Evolutionary conservation across 257 asterid species (phyloP), one percentile per base, ranked within the genome.

Genomic region (Solanum pinnatisectum): DNA sequence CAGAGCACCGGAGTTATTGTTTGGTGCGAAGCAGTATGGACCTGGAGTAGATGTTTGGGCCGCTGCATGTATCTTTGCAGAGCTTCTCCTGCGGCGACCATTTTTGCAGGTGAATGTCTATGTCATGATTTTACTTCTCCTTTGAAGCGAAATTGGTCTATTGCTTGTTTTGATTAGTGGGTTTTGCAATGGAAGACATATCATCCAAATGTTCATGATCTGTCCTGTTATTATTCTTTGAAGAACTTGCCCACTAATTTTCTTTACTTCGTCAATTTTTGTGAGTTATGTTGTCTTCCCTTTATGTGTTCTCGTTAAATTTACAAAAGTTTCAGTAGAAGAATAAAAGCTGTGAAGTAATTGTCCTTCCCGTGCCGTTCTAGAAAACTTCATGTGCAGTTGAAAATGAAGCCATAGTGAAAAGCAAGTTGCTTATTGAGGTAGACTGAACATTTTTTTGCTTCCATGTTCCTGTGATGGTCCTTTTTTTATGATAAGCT

Each of bases 31-130:
- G 92, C 99, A 97, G 88, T 97, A 97, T 91, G 99, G 99, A 86
- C 94, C 99, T 9, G 98, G 98, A n/a, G 99, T 97, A 72, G 99
- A 97, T 85, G 96, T 97, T 30, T 97, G 99, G 99, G 99, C 99
- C 74, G 98, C 99, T 32, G 99, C 99, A 49, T 97, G 99, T 93
- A 97, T 97, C 91, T 95, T 97, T 92, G 99, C 99, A 87, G 99
- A 97, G 86, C 97, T 97, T 81, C 95, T 97, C 86, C 87, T 96
- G 83, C 98, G 99, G 8, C 93, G 98, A 87, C 99, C 99, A 78
- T 96, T 97, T 89, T 92, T 97, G 90, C 99, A 95, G 98, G 99
- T 97, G 87, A 92, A 65, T 89, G 77, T 84, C 63, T 22, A 63
- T 79, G 42, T 81, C 20, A 44, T 81, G 85, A 52, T 20, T 27